Conservation (phyloP, 257 asterid genomes). For the Penstemon newberryi region DNA sequence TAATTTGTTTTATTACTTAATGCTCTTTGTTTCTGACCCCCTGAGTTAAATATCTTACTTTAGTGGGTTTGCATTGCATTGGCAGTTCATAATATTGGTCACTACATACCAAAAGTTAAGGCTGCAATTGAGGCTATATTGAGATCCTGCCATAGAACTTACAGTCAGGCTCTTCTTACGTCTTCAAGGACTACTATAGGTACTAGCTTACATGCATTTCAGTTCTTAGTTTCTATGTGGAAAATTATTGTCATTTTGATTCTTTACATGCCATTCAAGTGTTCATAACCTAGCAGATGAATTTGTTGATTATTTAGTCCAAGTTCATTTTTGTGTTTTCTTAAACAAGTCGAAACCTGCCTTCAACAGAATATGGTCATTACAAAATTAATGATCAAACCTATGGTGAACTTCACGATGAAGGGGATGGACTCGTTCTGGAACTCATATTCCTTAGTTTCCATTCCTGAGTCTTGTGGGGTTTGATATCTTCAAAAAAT, state of each 20-base stretch:
- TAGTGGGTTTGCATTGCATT: conserved; percentile 33
- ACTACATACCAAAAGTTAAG: conserved; percentile 95
- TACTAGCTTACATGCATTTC: conserved; percentile 38
- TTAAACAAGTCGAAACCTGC: conserved; percentile 2
- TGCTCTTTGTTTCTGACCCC: conserved; percentile 20
- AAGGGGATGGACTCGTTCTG: conserved; percentile 18
- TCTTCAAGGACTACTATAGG: conserved; percentile 96
- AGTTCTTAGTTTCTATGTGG: conserved; percentile 11
- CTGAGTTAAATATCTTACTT: conserved; percentile 23
- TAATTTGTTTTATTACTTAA: conserved; percentile 29
- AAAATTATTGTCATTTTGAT: conserved; percentile 16
- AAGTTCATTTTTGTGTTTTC: conserved; percentile 12
- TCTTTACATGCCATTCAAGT: conserved; percentile 15
- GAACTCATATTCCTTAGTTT: conserved; percentile 6
- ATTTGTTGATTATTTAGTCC: conserved; percentile 17
- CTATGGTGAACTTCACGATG: background rate
- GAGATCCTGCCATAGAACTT: conserved; percentile 87
- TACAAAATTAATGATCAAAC: background rate
- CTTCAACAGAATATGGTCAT: background rate
- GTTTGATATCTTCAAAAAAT: background rate
- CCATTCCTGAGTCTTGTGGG: background rate
- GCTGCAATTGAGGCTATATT: conserved; percentile 89
- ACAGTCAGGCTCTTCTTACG: conserved; percentile 91
- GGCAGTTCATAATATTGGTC: conserved; percentile 94
- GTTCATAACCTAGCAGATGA: conserved; percentile 17